Percentiles rank a stretch among this genome's conserved stretches.
phyloP scores from a whole-genome alignment of 495 filamentous ascomycete species.

The Terfezia claveryi region DNA sequence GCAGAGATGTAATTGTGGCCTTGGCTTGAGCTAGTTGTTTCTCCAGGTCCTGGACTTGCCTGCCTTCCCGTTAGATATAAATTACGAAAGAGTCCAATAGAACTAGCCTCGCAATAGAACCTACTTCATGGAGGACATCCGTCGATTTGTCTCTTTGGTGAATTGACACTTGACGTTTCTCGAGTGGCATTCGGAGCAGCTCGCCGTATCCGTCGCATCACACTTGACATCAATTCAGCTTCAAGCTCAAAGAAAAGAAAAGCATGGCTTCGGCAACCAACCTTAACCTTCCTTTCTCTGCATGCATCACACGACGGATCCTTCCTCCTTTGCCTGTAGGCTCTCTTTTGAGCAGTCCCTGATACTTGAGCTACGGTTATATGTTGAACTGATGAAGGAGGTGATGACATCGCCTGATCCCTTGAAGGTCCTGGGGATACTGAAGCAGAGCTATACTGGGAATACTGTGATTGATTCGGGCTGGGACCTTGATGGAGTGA shows the following conservation, averaged over 20 bases:
- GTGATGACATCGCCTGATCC: constrained; percentile 15
- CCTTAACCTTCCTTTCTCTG: constrained; percentile 92
- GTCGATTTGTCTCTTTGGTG: constrained; percentile 93
- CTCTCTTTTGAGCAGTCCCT: constrained; percentile 53
- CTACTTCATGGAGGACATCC: constrained; percentile 96
- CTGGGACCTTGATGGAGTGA: neutral
- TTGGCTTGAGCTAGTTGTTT: constrained; percentile 59
- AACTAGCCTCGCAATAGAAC: constrained; percentile 8
- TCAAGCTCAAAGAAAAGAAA: neutral
- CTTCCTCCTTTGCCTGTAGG: constrained; percentile 83
- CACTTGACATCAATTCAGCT: constrained; percentile 29
- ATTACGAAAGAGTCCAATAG: neutral
- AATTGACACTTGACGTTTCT: constrained; percentile 94
- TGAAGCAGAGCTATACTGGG: constrained; percentile 15
- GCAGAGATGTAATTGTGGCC: constrained; percentile 9
- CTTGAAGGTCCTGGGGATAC: constrained; percentile 17
- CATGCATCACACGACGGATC: constrained; percentile 97
- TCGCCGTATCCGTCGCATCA: constrained; percentile 85
- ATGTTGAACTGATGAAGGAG: constrained; percentile 1
- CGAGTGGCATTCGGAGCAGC: constrained; percentile 90
- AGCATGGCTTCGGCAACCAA: constrained; percentile 16
- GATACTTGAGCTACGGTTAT: neutral
- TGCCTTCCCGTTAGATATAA: constrained; percentile 11
- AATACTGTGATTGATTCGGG: constrained; percentile 10
- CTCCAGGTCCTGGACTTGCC: constrained; percentile 89